Conservation (phyloP, 2,329 filamentous ascomycete genomes). For the Pseudopyrenochaeta lycopersici region DNA sequence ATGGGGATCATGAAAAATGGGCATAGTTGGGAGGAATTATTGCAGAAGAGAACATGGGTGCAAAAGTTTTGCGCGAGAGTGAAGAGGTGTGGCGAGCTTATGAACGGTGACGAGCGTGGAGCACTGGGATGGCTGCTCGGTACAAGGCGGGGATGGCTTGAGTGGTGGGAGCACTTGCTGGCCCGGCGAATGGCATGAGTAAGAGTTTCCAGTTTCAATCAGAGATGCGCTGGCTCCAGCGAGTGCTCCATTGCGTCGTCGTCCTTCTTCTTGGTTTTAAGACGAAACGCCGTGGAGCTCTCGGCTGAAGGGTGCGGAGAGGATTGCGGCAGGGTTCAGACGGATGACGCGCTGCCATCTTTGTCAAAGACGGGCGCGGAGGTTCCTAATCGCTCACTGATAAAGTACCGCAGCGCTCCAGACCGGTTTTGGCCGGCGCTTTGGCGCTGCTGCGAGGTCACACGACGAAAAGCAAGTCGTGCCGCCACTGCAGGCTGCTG, state of each 20-base stretch:
- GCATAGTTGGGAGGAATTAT: conserved; percentile 39
- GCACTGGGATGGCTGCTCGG: conserved; percentile 31
- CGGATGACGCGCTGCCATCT: conserved; percentile 40
- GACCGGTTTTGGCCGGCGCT: conserved; percentile 21
- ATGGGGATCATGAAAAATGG: conserved; percentile 51
- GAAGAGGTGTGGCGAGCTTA: conserved; percentile 16
- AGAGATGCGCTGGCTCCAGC: conserved; percentile 47
- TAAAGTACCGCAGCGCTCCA: conserved; percentile 31
- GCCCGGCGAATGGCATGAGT: conserved; percentile 39
- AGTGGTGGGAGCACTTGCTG: conserved; percentile 43
- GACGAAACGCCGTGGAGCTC: conserved; percentile 32
- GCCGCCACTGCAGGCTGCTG: conserved; percentile 2
- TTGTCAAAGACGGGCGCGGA: conserved; percentile 34
- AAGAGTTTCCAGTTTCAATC: conserved; percentile 34
- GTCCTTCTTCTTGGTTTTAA: conserved; percentile 19
- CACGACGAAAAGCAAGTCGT: conserved; percentile 27
- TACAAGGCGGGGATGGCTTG: conserved; percentile 35
- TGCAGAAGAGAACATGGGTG: conserved; percentile 36
- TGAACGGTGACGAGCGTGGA: conserved; percentile 17
- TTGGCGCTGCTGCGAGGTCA: conserved; percentile 29
- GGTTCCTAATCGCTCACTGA: conserved; percentile 36
- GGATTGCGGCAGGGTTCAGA: conserved; percentile 24
- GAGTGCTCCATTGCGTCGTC: conserved; percentile 27
- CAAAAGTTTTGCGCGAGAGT: conserved; percentile 7
- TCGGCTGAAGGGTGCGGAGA: conserved; percentile 28